Evolutionary conservation across 192 early-diverging fungal genomes (phyloP), one percentile per base, ranked within the genome.

Genomic region (Spinellus fusiger): DNA sequence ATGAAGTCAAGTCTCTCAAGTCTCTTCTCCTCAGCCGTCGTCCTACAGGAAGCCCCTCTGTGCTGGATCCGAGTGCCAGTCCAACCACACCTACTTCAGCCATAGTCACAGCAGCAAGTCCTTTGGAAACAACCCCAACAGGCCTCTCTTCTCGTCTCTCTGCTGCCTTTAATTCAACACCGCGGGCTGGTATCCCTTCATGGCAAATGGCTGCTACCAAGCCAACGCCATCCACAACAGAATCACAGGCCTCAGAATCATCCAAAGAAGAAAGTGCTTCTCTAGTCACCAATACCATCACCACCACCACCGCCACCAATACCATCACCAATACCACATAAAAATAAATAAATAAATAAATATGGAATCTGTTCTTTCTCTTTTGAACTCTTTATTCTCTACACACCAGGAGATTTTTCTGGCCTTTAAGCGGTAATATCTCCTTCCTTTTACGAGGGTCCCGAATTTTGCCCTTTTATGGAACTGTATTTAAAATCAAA

Each of bases 1-100:
- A 80, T 22, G 96, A 99, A 70, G 84, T 99, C 70, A 95, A 94
- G 69, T 92, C 90, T 20, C 79, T 99, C 33, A 93, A 96, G 62
- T 92, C 86, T 59, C 79, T 99, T 60, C 71, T 99, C 49, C 66
- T 95, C 27, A 97, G 87, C 70, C 86, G 94, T 35, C 80, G 87
- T 23, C 49, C 49, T 22, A 51, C 49, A 6, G 80, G 82, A 61
- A 71, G 74, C 61, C 50, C 77, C 31, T 29, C 50, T 8, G 13
- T 53, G 33, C 48, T 58, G 51, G 64, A 66, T 9, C 50, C 37
- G 50, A 37, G 44, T 50, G 15, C 37, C 20, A 71, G 76, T 51
- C 56, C 71, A 1, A 51, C 73, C 23, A 50, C 75, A 13, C 69
- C 77, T 33, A 70, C 77, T 50, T 68, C 68, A n/a, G 69, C 79